Base-by-base conservation (phyloP, 106 monocot genomes). In the Alisma plantagoaquatica region DNA sequence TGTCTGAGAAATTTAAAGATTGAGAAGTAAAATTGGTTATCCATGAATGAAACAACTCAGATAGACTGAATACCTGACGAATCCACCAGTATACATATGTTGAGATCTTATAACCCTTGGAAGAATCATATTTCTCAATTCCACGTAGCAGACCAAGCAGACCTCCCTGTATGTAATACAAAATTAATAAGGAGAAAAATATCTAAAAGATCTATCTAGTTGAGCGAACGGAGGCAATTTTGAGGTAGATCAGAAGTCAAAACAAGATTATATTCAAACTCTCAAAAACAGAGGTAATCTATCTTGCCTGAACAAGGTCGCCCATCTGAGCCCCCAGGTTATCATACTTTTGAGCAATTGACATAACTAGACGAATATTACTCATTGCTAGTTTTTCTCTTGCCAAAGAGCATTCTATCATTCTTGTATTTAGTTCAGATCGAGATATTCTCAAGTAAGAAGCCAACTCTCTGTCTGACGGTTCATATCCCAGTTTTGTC, bases 71-170 rank as follows among this genome's bases (percentile, higher is more conserved):
- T 31, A 98, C 96, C 89, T 90, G 96, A 2, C 96, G 88, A 31
- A 98, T 98, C 96, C 96, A 98, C 89, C 89, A 98, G 57, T 98
- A 98, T 2, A 98, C 96, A 67, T 98, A 98, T 30, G 96, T 98
- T 59, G 96, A 98, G 71, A 98, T 78, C 65, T 38, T 84, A 58
- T 65, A 98, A 20, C 96, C 96, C 60, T 77, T 98, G 21, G 88
- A 78, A 30, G 89, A 82, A 78, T 98, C 96, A 66, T 77, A 98
- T 60, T 98, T 98, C 61, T 89, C 96, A 66, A 98, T 98, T 45
- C 96, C 96, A 55, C 81, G 80, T 29, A 98, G 62, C 57, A 98
- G 46, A 41, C 96, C 96, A 49, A 98, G 78, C 73, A 98, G 54
- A 61, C 91, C 91, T 61, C 85, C 91, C 91, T 91, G 57, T 31